Conservation (phyloP, 169 alveolate genomes). For the Perkinsus marinus region DNA sequence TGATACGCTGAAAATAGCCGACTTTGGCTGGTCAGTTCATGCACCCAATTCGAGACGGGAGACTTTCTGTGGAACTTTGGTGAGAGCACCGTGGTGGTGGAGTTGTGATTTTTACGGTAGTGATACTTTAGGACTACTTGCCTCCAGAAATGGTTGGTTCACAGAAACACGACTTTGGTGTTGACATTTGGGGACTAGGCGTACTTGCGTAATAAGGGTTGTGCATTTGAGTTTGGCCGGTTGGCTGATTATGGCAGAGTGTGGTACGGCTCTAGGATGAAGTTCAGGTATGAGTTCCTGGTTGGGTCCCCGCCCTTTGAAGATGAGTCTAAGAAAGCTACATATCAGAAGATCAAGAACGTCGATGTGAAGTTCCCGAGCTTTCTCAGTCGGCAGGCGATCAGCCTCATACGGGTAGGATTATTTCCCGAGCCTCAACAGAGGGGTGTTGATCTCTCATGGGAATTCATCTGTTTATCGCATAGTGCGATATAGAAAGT, state of each 20-base stretch:
- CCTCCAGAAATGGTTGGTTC: slow-evolving; percentile 74
- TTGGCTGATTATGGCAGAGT: too few species aligned
- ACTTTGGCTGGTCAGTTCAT: slow-evolving; percentile 71
- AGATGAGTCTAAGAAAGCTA: background rate
- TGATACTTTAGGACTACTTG: slow-evolving; percentile 43
- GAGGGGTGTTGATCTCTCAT: too few species aligned
- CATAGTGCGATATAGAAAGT: too few species aligned
- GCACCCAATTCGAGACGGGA: slow-evolving; percentile 57
- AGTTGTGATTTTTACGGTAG: background rate
- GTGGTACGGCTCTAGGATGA: too few species aligned
- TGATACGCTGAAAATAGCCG: slow-evolving; percentile 69
- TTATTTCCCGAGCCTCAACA: background rate
- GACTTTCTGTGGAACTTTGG: slow-evolving; percentile 73
- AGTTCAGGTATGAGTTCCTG: slow-evolving; percentile 65
- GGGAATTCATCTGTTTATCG: too few species aligned
- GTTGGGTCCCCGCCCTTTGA: slow-evolving; percentile 67
- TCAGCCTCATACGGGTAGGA: background rate
- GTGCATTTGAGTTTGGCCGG: too few species aligned
- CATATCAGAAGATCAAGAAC: slow-evolving; percentile 4
- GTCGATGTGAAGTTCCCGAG: background rate
- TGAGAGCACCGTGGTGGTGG: background rate
- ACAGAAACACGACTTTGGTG: slow-evolving; percentile 51
- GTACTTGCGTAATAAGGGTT: slow-evolving; percentile 14
- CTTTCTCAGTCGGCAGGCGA: background rate
- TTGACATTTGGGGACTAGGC: slow-evolving; percentile 78